Evolutionary conservation across 495 filamentous ascomycete species (phyloP).

Genomic region (Penicillium pancosmium): DNA sequence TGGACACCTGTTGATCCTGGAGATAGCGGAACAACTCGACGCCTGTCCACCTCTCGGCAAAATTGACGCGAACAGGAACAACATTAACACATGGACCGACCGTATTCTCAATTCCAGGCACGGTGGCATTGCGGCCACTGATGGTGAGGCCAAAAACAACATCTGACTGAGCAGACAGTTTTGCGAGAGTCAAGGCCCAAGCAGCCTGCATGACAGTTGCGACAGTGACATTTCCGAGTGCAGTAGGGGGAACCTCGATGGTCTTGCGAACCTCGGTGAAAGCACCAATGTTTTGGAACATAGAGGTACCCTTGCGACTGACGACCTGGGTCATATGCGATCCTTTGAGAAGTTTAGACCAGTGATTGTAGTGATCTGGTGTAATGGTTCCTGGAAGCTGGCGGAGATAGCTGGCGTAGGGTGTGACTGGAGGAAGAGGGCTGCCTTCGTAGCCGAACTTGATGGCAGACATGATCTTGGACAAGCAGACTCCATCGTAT

Average conservation of each 20-base stretch:
- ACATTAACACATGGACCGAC: constrained; percentile 64
- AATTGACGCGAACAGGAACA: constrained; percentile 57
- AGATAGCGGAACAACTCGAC: constrained; percentile 56
- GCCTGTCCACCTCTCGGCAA: constrained; percentile 50
- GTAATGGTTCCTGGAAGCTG: constrained; percentile 48
- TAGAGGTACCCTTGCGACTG: constrained; percentile 37
- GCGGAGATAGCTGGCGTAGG: constrained; percentile 63
- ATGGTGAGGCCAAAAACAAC: constrained; percentile 59
- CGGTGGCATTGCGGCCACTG: constrained; percentile 57
- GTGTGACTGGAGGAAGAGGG: constrained; percentile 42
- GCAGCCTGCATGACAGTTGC: constrained; percentile 61
- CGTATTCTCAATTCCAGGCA: constrained; percentile 56
- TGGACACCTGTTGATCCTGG: constrained; percentile 62
- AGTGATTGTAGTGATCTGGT: constrained; percentile 58
- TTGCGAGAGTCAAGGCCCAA: constrained; percentile 57
- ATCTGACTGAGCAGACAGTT: constrained; percentile 51
- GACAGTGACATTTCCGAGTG: constrained; percentile 52
- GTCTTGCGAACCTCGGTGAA: constrained; percentile 42
- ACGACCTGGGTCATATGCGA: constrained; percentile 52
- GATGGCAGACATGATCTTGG: constrained; percentile 59
- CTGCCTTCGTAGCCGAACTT: constrained; percentile 55
- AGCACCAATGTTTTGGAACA: constrained; percentile 40
- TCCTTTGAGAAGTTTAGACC: constrained; percentile 43
- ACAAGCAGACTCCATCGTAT: constrained; percentile 72
- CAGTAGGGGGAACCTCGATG: constrained; percentile 42